Base-by-base conservation (phyloP, 305 asterid genomes). In the Rubia peregrina region DNA sequence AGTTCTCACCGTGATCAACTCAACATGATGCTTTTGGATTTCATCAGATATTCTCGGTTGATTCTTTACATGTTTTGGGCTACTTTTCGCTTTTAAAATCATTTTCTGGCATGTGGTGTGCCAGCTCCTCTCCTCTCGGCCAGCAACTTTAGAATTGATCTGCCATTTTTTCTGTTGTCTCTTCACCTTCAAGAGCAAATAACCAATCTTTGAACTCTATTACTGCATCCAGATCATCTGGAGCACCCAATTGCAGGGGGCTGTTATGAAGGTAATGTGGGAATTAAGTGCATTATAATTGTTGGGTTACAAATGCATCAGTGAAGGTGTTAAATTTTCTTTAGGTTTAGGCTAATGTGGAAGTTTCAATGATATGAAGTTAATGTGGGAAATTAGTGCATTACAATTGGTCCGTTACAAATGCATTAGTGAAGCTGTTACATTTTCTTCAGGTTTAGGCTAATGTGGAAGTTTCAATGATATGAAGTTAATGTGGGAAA, bases 151-250 rank as follows among this genome's bases (percentile, higher is more conserved):
- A 77, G 74, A 76, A 76, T 80, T 76, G 74, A 71, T 71, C 83
- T 71, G 68, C 81, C 81, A 80, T n/a, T 66, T 83, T 86, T 71
- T 83, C 88, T 59, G 72, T 81, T 71, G 84, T 76, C 75, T 88
- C 81, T 24, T 87, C 90, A 75, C 95, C 92, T 87, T 95, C 99
- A 59, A 95, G 90, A 76, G 98, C 95, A 83, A 95, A 95, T 83
- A 91, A 77, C 99, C 98, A 95, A 78, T 95, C 96, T 80, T 85
- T 90, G 77, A 95, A 80, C 75, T 95, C 94, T 73, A 95, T 74
- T 41, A 92, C 81, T 74, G 91, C 68, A 66, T 91, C 90, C 82
- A 91, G 87, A 68, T 95, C 97, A 87, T 95, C 97, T 62, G 98
- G 99, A 49, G 82, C 77, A 71, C 96, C 98, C 84, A 91, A 76